Percentiles rank a stretch among this genome's conserved stretches.
phyloP scores from a whole-genome alignment of 257 asterid species.

The Parsonsia alboflavescens region DNA sequence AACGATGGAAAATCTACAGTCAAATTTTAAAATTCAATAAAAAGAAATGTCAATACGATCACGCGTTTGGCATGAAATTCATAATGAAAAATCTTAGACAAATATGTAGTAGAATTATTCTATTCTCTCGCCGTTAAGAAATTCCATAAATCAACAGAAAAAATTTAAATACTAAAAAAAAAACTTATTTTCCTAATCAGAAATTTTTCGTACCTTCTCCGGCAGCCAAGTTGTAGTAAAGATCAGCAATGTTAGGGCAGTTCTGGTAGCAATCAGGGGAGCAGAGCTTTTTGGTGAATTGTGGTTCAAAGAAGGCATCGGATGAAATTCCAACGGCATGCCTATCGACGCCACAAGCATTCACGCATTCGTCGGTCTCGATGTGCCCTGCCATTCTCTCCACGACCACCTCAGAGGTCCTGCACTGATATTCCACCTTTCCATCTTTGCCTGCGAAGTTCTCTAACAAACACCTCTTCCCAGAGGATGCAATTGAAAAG shows the following conservation, averaged over 20 bases:
- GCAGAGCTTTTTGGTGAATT: constrained; percentile 56
- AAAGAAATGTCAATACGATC: not conserved
- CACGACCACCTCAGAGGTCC: constrained; percentile 68
- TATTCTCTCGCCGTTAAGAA: not conserved
- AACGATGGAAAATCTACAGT: not conserved
- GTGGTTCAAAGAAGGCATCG: constrained; percentile 54
- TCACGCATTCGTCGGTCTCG: constrained; percentile 65
- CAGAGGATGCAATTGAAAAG: constrained; percentile 72
- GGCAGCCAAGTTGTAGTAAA: constrained; percentile 79
- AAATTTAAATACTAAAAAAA: too few relatives aligned
- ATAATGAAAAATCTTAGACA: not conserved
- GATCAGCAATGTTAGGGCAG: constrained; percentile 79
- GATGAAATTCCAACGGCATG: constrained; percentile 64
- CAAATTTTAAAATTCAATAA: not conserved
- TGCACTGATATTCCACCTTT: constrained; percentile 46
- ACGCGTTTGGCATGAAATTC: not conserved
- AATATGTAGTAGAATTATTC: too few relatives aligned
- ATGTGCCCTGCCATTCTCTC: constrained; percentile 56
- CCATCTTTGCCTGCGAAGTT: constrained; percentile 35
- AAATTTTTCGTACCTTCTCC: constrained; percentile 53
- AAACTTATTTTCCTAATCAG: not conserved
- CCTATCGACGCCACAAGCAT: constrained; percentile 65
- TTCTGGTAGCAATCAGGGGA: constrained; percentile 59
- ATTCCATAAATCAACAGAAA: not conserved
- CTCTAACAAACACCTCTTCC: constrained; percentile 83